Percentiles rank a stretch among this genome's conserved stretches.
These are phyloP conservation scores for Teunomyces gatunensis DNA, from an alignment of 805 yeast genomes.

Conservation along the genomic window DNA sequence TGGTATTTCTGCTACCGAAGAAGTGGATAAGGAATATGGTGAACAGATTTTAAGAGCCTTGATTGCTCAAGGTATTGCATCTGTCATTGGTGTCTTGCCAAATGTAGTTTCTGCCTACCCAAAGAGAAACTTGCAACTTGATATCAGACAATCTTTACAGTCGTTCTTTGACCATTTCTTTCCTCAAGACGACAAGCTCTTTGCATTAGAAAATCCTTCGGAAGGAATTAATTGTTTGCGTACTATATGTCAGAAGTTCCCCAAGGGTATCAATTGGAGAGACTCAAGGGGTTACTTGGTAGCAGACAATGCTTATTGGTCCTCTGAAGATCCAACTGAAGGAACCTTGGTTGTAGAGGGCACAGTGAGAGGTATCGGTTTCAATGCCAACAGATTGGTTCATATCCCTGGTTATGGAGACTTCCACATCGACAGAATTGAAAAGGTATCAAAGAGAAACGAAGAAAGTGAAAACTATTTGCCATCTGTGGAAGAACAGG, in stretches of 20 bases:
- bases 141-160: slow-evolving; percentile 44
- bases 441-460: slow-evolving; percentile 36
- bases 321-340: slow-evolving; percentile 22
- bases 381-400: slow-evolving; percentile 71
- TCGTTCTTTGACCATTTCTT: slow-evolving; percentile 43
- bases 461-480: slow-evolving; percentile 23
- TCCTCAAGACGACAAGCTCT: slow-evolving; percentile 74
- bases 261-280: slow-evolving; percentile 86
- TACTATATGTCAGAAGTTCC: slow-evolving; percentile 78
- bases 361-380: slow-evolving; percentile 80
- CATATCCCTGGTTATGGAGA: slow-evolving; percentile 92
- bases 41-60: slow-evolving; percentile 88
- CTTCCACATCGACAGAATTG: slow-evolving; percentile 69
- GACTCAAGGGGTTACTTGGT: slow-evolving; percentile 87
- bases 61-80: slow-evolving; percentile 88
- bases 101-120: slow-evolving; percentile 66
- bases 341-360: slow-evolving; percentile 68
- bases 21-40: slow-evolving; percentile 76
- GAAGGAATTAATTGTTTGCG: slow-evolving; percentile 77
- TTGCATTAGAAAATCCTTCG: slow-evolving; percentile 59
- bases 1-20: slow-evolving; percentile 83
- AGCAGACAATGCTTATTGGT: slow-evolving; percentile 60
- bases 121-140: slow-evolving; percentile 73
- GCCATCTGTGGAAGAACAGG: slow-evolving; percentile 44
- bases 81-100: slow-evolving; percentile 74